Base-by-base conservation (phyloP, 495 filamentous ascomycete genomes). In the Penicillium mononematosum region DNA sequence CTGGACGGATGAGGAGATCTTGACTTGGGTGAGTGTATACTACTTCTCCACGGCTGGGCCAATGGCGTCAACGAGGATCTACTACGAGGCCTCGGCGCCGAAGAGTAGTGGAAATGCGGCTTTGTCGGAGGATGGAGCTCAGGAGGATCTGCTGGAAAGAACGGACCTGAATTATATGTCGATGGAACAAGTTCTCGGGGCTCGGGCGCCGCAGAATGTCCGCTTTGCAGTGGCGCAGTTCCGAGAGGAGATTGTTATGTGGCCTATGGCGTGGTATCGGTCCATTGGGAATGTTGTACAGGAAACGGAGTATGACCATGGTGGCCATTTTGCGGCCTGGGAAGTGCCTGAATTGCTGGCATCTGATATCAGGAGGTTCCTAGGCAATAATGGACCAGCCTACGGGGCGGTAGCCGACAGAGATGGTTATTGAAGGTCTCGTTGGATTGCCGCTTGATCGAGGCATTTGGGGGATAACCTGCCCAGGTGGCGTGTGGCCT, bases 11-110 rank as follows among this genome's bases (percentile, higher is more conserved):
- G 79, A 83, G 29, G 80, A 82, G 63, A 74, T 84, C 20, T 53
- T 82, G 39, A 81, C 78, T 0, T 83, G 81, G 82, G 68, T 83
- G 19, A 75, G 68, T 57, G 72, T 83, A 16, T 83, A 84, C 61
- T 74, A 65, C 34, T 81, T 83, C 65, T 77, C 76, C n/a, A 67
- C 65, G 12, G 78, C 76, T 4, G 80, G 81, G 2, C 78, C 80
- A 3, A 73, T 71, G 24, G 81, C 80, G 0, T 73, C 73, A 27
- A 59, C 72, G 45, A 61, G 79, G 45, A 80, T 82, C 22, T 85
- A 83, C 54, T 79, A 83, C 56, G 75, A 81, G 58, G 60, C 68
- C 29, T 59, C 60, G 24, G 66, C 57, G 14, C 68, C 70, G 39
- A 60, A 61, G 39, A 53, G 52, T 19, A 58, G 58, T 17, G 46